Evolutionary conservation across 768 basidiomycete species (phyloP), one percentile per base, ranked within the genome.

Genomic region (Favolaschia claudopus): DNA sequence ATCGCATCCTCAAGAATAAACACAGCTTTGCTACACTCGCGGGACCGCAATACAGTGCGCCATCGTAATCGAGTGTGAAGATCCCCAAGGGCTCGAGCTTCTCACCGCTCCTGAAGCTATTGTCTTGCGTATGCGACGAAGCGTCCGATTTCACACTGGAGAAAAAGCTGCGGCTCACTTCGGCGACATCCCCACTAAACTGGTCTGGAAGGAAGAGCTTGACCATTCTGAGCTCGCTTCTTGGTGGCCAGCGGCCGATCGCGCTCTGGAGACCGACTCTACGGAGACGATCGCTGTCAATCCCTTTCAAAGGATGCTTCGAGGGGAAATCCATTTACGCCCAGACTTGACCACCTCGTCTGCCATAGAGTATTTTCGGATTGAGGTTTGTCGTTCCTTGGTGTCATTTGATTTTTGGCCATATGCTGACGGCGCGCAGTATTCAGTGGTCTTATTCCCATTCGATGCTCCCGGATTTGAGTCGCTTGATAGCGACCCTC

Each of bases 21-120:
- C 36, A 31, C 52, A 80, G 79, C 68, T 82, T 14, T 72, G 65
- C 50, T 81, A 80, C 67, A 76, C 78, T 17, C 68, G 79, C 61
- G 76, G 79, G 19, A 72, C 78, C 1, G 64, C 72, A 8, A 77
- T 82, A 15, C 79, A 79, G 13, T 70, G 74, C 38, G 69, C 66
- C 38, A 44, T 80, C 22, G 57, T 60, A 12, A 65, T 82, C 6
- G 66, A 70, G 39, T 70, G 76, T 42, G 38, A 60, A 9, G 77
- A 79, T 55, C 48, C 59, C 13, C 74, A 77, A 49, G 74, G 71
- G 2, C 67, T 81, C 4, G 74, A 78, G 57, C 55, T 76, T 8
- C 55, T 81, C 8, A 70, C 76, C 12, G 60, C 70, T 6, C 74
- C 76, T 3, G 69, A 66, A 20, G 67, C 75, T n/a, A 63, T 75